Evolutionary conservation across 352 stramenopile genomes (phyloP), one percentile per base, ranked within the genome.

Genomic region (Pythium volutum): DNA sequence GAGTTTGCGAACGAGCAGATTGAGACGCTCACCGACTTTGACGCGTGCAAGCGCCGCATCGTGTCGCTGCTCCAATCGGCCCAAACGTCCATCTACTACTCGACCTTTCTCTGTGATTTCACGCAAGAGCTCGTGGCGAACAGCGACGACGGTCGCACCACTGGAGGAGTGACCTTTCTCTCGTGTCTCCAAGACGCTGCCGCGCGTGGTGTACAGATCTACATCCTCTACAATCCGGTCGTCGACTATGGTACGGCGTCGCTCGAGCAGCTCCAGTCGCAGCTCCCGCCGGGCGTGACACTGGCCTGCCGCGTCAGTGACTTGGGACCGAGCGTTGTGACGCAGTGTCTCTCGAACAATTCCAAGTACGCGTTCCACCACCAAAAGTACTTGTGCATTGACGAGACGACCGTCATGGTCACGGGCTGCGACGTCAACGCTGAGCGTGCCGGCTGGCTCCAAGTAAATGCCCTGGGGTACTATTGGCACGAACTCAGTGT

Each of bases 351-450:
- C 55, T 92, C 83, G 34, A 90, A 90, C 70, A 92, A 92, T 58
- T 88, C 80, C 22, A 82, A 81, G 46, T 92, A 92, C 62, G 83
- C 77, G 29, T 92, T 92, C 66, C 83, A 92, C 51, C 83, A 92
- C 59, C 83, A 90, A 52, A 92, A 92, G 69, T 92, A 92, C 46
- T 39, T 92, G 36, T 89, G 78, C 34, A 55, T 89, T 33, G 80
- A 91, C 55, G 80, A 82, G 25, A 48, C 69, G 29, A 69, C 56
- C 2, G 55, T 92, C 54, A 88, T 92, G 80, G 83, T 89, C 33
- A 91, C 82, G 14, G 82, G 82, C 20, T 91, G 82, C 55, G 82
- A 91, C 47, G 79, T 90, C 33, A 91, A 91, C 48, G 63, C 74
- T 3, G 82, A 91, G 54, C 80, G 82, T 20, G 76, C 84, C 22